phyloP scores from a whole-genome alignment of 768 basidiomycete genomes.

The Filobasidium floriforme region DNA sequence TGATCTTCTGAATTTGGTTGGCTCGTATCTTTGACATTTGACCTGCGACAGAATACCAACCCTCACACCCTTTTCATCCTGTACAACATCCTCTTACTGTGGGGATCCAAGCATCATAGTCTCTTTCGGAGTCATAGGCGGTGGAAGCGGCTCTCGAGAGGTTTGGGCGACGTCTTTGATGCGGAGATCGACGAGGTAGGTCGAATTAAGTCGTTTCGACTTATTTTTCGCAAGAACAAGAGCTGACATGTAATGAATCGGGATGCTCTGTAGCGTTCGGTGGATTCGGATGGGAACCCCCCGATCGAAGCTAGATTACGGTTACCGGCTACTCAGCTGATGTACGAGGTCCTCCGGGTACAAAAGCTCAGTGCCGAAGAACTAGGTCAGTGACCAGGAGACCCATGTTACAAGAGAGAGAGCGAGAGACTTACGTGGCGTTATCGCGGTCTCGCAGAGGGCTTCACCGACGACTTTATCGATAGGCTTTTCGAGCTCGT shows the following conservation, averaged over 20 bases:
- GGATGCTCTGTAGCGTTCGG: not conserved
- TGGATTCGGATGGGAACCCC: not conserved
- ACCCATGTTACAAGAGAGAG: too few relatives aligned
- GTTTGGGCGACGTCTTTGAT: constrained; percentile 60
- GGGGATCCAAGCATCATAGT: constrained; percentile 61
- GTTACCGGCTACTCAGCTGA: constrained; percentile 60
- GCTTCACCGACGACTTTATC: constrained; percentile 76
- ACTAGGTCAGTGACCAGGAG: constrained; percentile 56
- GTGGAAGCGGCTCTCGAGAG: constrained; percentile 73
- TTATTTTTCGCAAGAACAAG: too few relatives aligned
- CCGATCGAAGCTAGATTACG: constrained; percentile 73
- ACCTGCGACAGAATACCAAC: constrained; percentile 64
- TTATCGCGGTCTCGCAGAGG: constrained; percentile 53
- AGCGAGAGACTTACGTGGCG: too few relatives aligned
- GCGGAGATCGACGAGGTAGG: constrained; percentile 58
- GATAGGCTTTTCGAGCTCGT: constrained; percentile 86
- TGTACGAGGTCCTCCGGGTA: constrained; percentile 90
- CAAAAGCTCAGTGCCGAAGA: constrained; percentile 73
- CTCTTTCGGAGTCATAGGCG: constrained; percentile 73
- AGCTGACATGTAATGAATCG: not conserved
- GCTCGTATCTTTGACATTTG: not conserved
- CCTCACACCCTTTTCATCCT: constrained; percentile 75
- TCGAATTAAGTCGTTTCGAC: constrained; percentile 42
- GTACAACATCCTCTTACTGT: constrained; percentile 66
- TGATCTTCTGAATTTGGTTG: not conserved